Percentiles rank a stretch among this genome's conserved stretches.
Conservation (phyloP, 2,329 filamentous ascomycete genomes). For the Colletotrichum graminicola region DNA sequence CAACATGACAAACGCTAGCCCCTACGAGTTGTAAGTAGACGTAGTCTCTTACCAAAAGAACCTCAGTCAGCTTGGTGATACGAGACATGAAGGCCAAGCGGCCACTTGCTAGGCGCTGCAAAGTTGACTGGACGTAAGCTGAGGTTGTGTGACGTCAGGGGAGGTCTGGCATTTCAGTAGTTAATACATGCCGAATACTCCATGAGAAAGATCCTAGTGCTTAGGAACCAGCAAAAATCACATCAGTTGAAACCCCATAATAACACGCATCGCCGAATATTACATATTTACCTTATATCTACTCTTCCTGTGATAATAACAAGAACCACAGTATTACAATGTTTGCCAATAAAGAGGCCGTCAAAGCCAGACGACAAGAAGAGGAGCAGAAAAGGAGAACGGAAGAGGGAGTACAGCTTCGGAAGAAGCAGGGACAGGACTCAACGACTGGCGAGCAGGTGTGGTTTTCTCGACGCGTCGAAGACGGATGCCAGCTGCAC, state of each 20-base stretch:
- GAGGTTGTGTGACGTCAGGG: not conserved
- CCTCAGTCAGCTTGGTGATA: not conserved
- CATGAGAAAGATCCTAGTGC: not conserved
- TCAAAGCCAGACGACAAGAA: not conserved
- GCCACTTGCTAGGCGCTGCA: not conserved
- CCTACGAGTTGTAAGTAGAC: not conserved
- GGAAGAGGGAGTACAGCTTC: not conserved
- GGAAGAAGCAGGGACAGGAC: constrained; percentile 1
- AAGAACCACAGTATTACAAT: not conserved
- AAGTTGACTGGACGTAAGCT: not conserved
- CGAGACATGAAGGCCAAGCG: not conserved
- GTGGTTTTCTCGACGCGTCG: constrained; percentile 13
- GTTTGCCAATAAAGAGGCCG: not conserved
- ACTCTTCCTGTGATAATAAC: not conserved
- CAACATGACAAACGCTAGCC: not conserved
- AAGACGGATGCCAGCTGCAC: constrained; percentile 3
- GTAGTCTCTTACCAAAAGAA: not conserved
- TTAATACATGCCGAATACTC: accelerated
- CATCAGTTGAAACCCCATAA: not conserved
- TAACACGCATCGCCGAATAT: not conserved
- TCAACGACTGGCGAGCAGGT: constrained; percentile 10
- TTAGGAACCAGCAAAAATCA: too few species aligned
- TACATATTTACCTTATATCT: accelerated
- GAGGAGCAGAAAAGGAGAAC: not conserved
- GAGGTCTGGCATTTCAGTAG: not conserved